Conservation (phyloP, 495 filamentous ascomycete genomes). For the Podospora pseudopauciseta region DNA sequence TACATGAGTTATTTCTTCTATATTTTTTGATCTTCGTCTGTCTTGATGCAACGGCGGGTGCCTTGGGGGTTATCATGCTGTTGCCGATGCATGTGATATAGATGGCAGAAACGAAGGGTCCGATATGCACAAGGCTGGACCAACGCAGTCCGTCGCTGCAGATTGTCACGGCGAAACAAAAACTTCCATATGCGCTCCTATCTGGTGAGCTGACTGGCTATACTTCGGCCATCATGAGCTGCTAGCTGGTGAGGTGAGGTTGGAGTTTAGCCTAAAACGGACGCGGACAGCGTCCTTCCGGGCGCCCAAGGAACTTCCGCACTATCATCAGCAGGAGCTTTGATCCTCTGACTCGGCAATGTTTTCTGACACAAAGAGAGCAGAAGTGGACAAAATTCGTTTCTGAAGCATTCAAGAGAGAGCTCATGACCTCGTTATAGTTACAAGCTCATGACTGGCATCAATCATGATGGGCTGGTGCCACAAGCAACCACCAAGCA, state of each 20-base stretch:
- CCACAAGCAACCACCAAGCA: neutral
- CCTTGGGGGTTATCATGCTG: neutral
- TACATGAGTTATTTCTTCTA: constrained; percentile 1
- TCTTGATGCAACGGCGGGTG: neutral
- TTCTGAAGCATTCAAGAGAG: neutral
- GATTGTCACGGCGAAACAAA: neutral
- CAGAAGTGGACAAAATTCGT: neutral
- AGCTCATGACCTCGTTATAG: neutral
- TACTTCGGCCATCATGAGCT: neutral
- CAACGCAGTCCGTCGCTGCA: neutral
- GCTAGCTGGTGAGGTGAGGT: constrained; percentile 11
- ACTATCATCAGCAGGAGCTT: constrained; percentile 9
- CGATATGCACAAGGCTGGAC: constrained; percentile 6
- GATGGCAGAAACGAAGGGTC: neutral
- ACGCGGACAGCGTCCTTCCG: constrained; percentile 34
- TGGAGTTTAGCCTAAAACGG: constrained; percentile 33
- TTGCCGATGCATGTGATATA: constrained; percentile 3
- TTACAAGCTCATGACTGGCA: neutral
- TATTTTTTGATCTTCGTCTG: neutral
- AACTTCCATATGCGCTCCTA: neutral
- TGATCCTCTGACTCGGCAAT: neutral
- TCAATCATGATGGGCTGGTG: neutral
- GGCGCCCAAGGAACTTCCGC: constrained; percentile 20
- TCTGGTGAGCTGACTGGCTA: neutral
- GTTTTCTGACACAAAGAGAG: neutral